Evolutionary conservation across 2,329 filamentous ascomycete species (phyloP).

Genomic region (Albifimbria verrucaria): DNA sequence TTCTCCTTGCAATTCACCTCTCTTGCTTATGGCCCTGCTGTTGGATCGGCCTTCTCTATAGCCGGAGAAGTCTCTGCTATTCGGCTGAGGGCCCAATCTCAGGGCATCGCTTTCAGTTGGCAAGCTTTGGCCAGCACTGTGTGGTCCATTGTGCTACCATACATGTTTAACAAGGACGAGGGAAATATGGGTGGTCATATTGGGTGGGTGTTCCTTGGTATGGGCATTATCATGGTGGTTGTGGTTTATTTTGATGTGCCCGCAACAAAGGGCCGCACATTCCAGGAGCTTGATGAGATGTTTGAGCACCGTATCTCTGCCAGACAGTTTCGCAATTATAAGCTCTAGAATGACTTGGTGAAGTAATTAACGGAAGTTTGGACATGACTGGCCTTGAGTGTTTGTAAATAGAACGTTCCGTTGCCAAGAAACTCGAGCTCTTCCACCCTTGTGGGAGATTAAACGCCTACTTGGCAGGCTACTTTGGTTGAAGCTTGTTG

Average conservation of each 20-base stretch:
- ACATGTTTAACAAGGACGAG: conserved; percentile 11
- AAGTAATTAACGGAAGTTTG: not conserved
- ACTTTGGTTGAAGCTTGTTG: not conserved
- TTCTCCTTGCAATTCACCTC: conserved; percentile 10
- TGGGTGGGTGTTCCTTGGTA: conserved; percentile 7
- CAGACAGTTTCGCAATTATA: conserved; percentile 6
- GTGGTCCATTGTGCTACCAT: conserved; percentile 7
- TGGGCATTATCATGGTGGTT: conserved; percentile 5
- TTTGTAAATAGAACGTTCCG: not conserved
- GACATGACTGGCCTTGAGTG: not conserved
- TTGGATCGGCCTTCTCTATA: conserved; percentile 14
- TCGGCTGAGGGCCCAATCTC: conserved; percentile 14
- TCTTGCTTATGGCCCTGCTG: conserved; percentile 15
- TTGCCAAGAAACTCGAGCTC: not conserved
- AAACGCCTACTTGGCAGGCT: not conserved
- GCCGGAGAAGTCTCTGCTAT: conserved; percentile 14
- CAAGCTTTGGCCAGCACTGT: conserved; percentile 11
- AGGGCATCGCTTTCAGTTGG: conserved; percentile 11
- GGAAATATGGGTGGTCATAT: conserved; percentile 13
- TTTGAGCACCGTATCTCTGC: conserved; percentile 10
- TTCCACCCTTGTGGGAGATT: not conserved
- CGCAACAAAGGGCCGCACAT: conserved; percentile 13
- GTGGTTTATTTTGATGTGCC: conserved; percentile 12
- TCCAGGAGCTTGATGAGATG: conserved; percentile 14
- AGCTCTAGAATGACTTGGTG: not conserved